These are phyloP conservation scores for Endothia cerciana DNA, from an alignment of 2,329 filamentous ascomycete species.

Conservation along the genomic window DNA sequence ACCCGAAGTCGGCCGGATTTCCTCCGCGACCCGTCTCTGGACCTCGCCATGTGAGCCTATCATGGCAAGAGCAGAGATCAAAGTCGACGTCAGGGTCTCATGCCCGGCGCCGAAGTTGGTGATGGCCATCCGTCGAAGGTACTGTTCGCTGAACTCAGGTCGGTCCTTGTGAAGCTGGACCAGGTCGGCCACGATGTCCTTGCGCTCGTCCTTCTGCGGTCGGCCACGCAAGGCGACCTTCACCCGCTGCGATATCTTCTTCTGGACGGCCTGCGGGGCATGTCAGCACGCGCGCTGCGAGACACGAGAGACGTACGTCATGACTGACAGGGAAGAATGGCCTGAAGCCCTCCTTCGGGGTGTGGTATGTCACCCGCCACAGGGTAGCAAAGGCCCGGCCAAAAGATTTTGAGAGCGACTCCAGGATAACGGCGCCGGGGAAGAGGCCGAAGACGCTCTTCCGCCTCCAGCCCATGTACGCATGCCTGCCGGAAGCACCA, in stretches of 20 bases:
- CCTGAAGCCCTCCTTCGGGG: slow-evolving; percentile 45
- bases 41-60: slow-evolving; percentile 45
- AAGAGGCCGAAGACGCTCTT: slow-evolving; percentile 59
- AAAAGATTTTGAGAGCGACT: slow-evolving; percentile 42
- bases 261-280: slow-evolving; percentile 34
- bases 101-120: slow-evolving; percentile 61
- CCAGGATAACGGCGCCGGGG: slow-evolving; percentile 45
- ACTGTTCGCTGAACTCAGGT: slow-evolving; percentile 50
- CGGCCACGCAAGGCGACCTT: slow-evolving; percentile 28
- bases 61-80: slow-evolving; percentile 54
- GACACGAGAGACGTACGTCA: not conserved
- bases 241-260: slow-evolving; percentile 35
- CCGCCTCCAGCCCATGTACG: slow-evolving; percentile 55
- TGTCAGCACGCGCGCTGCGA: not conserved
- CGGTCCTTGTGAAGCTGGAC: slow-evolving; percentile 50
- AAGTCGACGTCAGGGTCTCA: slow-evolving; percentile 57
- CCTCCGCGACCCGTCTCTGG: slow-evolving; percentile 38
- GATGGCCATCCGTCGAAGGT: slow-evolving; percentile 55
- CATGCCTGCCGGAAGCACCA: slow-evolving; percentile 50
- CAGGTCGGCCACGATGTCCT: slow-evolving; percentile 52
- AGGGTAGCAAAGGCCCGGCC: slow-evolving; percentile 46
- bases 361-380: slow-evolving; percentile 52
- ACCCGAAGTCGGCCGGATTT: slow-evolving; percentile 33
- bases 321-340: slow-evolving; percentile 53
- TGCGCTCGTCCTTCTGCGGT: slow-evolving; percentile 36